Conservation (phyloP, 2,329 filamentous ascomycete species). For the Xylaria sp. region DNA sequence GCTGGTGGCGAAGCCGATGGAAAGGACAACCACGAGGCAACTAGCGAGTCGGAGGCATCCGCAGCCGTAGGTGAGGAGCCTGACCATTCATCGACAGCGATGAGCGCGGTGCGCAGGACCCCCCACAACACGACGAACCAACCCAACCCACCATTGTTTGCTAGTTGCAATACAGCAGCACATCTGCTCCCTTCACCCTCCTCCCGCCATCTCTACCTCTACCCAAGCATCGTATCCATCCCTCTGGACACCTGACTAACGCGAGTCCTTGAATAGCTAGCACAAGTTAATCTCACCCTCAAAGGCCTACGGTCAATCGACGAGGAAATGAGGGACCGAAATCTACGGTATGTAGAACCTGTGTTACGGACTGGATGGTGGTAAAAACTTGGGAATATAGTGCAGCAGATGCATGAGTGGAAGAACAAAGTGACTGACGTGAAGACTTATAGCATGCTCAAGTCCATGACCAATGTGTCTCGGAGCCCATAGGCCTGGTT, state of each 20-base stretch:
- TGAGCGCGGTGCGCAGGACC: slow-evolving; percentile 66
- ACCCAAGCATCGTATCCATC: too few species aligned
- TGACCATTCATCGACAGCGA: slow-evolving; percentile 66
- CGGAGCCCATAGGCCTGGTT: slow-evolving; percentile 21
- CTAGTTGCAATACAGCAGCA: slow-evolving; percentile 31
- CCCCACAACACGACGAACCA: too few species aligned
- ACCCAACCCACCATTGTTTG: slow-evolving; percentile 35
- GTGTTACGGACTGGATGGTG: not conserved
- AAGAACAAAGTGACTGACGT: slow-evolving; percentile 19
- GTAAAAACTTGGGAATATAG: not conserved
- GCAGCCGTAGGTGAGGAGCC: slow-evolving; percentile 61
- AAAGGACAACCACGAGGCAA: slow-evolving; percentile 40
- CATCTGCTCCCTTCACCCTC: slow-evolving; percentile 22
- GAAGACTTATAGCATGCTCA: slow-evolving; percentile 37
- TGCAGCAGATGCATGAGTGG: not conserved
- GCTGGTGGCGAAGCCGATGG: slow-evolving; percentile 44
- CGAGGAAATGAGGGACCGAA: slow-evolving; percentile 59
- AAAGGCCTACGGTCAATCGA: slow-evolving; percentile 58
- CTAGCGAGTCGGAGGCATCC: slow-evolving; percentile 37
- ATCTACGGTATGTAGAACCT: slow-evolving; percentile 44
- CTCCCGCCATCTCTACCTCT: not conserved
- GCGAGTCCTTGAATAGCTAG: slow-evolving; percentile 40
- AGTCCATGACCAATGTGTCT: slow-evolving; percentile 38
- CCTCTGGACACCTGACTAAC: slow-evolving; percentile 24
- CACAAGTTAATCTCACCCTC: slow-evolving; percentile 47